Conservation (phyloP, 306 rosid genomes). For the Aeschynomene evenia region DNA sequence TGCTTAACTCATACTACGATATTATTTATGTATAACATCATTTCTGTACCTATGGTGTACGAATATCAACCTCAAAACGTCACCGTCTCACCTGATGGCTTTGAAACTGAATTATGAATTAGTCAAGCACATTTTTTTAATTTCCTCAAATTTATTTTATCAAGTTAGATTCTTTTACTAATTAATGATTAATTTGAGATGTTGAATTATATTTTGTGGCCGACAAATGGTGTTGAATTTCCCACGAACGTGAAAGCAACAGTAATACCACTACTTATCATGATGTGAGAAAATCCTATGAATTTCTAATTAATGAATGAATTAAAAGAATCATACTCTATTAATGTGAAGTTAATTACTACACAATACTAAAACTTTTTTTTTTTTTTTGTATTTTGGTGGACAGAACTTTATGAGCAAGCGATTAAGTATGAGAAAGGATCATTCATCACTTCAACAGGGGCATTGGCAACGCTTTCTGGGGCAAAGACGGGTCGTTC, state of each 20-base stretch:
- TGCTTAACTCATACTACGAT: background rate
- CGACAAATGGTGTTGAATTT: slow-evolving; percentile 14
- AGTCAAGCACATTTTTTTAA: background rate
- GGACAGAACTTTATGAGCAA: slow-evolving; percentile 64
- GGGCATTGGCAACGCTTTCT: slow-evolving; percentile 90
- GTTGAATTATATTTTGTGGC: slow-evolving; percentile 13
- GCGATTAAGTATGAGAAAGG: slow-evolving; percentile 90
- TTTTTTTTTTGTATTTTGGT: background rate
- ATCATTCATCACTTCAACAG: slow-evolving; percentile 65
- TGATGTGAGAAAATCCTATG: background rate
- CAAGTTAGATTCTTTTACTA: background rate
- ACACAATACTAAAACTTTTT: too few relatives aligned
- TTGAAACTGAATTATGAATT: slow-evolving; percentile 11
- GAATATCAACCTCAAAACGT: background rate
- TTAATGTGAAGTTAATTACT: background rate
- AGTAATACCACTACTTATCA: background rate
- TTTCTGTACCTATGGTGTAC: slow-evolving; percentile 26
- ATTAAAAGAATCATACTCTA: background rate
- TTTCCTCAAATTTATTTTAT: background rate
- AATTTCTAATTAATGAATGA: background rate
- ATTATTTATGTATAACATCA: background rate
- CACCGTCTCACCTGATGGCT: background rate
- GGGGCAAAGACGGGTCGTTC: slow-evolving; percentile 97
- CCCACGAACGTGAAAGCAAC: background rate
- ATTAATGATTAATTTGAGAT: background rate